These are phyloP conservation scores for Colletotrichum australisinense DNA, from an alignment of 2,329 filamentous ascomycete species.

Conservation along the genomic window DNA sequence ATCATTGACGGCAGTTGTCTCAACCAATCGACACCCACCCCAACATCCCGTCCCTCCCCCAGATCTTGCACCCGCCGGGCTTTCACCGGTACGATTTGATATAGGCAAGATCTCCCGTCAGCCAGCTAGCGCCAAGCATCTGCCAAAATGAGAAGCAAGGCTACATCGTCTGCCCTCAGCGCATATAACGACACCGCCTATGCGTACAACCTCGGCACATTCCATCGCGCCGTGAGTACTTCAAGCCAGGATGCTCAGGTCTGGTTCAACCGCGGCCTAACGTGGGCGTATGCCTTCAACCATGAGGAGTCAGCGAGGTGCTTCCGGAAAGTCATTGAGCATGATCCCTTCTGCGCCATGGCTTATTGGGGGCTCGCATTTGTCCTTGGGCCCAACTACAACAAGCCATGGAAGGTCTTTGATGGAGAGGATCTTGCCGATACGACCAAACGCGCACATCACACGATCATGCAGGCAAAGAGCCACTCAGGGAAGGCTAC, in stretches of 20 bases:
- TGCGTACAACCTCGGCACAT: conserved; percentile 70
- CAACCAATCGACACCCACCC: conserved; percentile 25
- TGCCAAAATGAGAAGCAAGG: conserved; percentile 32
- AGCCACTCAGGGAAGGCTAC: conserved; percentile 48
- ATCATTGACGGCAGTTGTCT: conserved; percentile 23
- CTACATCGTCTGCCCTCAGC: conserved; percentile 12
- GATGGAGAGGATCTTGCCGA: conserved; percentile 68
- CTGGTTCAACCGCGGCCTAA: conserved; percentile 80
- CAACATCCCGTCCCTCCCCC: conserved; percentile 5
- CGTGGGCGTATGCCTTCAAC: conserved; percentile 82
- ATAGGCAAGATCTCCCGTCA: conserved; percentile 3
- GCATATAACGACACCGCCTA: conserved; percentile 52
- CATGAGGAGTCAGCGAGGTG: conserved; percentile 76
- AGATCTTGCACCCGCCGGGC: background rate
- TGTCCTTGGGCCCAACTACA: conserved; percentile 78
- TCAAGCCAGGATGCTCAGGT: conserved; percentile 61
- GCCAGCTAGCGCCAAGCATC: background rate
- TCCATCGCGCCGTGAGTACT: conserved; percentile 66
- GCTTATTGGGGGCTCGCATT: conserved; percentile 80
- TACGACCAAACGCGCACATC: conserved; percentile 60
- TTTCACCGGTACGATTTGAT: background rate
- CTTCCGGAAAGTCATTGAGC: conserved; percentile 68
- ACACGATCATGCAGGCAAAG: conserved; percentile 58
- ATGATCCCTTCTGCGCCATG: conserved; percentile 68
- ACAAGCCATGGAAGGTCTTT: conserved; percentile 82